A percentile compares a stretch with the other conserved stretches of the same genome.
Evolutionary conservation across 202 grass and related monocot species (phyloP).

Genomic region (Cymbopogon flexuosus): DNA sequence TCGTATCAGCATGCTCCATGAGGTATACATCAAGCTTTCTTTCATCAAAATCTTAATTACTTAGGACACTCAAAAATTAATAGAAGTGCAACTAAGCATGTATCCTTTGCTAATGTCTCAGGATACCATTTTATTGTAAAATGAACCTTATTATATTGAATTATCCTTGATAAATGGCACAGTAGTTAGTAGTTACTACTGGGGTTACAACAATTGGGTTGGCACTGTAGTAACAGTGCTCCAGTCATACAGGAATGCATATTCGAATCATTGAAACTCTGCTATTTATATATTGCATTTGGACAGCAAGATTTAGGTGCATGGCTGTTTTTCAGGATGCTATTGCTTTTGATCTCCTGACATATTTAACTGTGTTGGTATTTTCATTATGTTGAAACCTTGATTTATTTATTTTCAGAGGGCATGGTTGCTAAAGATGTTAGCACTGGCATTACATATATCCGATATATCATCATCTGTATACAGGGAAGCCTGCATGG

Average conservation of each 20-base stretch:
- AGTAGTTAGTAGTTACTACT: background rate
- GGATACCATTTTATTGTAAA: background rate
- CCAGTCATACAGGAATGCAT: background rate
- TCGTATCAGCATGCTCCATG: conserved; percentile 87
- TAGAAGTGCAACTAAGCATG: background rate
- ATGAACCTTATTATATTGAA: conserved; percentile 21
- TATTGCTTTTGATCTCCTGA: conserved; percentile 5
- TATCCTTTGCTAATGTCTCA: background rate
- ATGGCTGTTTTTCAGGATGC: background rate
- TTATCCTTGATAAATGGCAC: conserved; percentile 10
- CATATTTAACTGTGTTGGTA: conserved; percentile 18
- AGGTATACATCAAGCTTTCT: conserved; percentile 44
- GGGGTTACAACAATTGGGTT: background rate
- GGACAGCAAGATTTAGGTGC: background rate
- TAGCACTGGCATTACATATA: conserved; percentile 85
- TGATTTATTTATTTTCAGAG: conserved; percentile 54
- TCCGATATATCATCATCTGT: conserved; percentile 68
- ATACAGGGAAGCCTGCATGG: conserved; percentile 64
- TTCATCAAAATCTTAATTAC: background rate
- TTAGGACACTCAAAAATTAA: background rate
- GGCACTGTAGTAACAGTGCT: background rate
- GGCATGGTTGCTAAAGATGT: conserved; percentile 85
- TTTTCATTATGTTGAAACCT: conserved; percentile 2
- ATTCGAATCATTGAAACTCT: background rate
- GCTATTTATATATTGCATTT: background rate